A percentile compares a stretch with the other conserved stretches of the same genome.
Evolutionary conservation across 108 stramenopile genomes (phyloP).

Genomic region (Nannochloropsis oceanica): DNA sequence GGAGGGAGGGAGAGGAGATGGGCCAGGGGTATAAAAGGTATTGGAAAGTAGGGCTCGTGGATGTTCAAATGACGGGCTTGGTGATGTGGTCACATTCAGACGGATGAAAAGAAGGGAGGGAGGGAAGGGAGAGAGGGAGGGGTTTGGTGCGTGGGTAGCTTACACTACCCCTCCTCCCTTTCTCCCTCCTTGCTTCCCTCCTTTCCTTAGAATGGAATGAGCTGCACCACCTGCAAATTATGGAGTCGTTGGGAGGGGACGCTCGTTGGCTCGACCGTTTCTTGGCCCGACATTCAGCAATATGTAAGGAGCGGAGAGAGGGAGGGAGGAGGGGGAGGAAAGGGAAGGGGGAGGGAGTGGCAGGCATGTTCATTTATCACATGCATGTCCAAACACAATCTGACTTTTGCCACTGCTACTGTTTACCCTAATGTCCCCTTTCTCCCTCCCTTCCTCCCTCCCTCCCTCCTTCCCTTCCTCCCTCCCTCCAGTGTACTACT

Average conservation of each 20-base stretch:
- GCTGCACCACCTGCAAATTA: slow-evolving; percentile 80
- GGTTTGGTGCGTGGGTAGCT: no score
- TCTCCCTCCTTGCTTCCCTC: neutral
- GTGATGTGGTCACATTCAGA: no score
- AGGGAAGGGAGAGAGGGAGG: no score
- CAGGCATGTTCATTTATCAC: neutral
- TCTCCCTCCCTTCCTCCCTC: neutral
- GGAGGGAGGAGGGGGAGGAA: neutral
- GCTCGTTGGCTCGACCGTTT: slow-evolving; percentile 44
- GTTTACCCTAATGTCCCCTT: neutral
- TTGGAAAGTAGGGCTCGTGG: no score
- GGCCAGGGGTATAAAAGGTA: no score
- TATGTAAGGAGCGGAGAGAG: neutral
- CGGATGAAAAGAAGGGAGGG: no score
- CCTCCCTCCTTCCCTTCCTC: neutral
- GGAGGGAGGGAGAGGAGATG: slow-evolving; percentile 50
- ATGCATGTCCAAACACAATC: no score
- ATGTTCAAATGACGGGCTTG: neutral
- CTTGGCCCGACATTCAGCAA: slow-evolving; percentile 74
- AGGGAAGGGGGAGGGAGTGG: neutral
- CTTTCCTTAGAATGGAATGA: slow-evolving; percentile 58
- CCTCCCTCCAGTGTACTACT: slow-evolving; percentile 22
- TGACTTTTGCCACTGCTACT: neutral
- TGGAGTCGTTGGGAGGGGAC: slow-evolving; percentile 81
- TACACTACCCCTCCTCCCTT: neutral